Base-by-base conservation (phyloP, 179 eudicot genomes). In the Pouteria campechiana region DNA sequence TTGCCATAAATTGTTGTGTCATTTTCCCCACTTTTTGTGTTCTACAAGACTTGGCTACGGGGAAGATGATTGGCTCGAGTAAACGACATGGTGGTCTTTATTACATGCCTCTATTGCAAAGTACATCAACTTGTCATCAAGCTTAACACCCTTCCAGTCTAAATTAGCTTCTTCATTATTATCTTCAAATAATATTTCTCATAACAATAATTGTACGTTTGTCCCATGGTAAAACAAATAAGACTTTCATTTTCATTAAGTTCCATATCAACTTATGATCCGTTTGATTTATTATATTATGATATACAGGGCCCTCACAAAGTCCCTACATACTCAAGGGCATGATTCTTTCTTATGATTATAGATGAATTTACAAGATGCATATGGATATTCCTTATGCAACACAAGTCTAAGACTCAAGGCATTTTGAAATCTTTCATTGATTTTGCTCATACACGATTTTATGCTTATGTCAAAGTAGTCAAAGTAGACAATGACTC, bases 361-460 rank as follows among this genome's bases (percentile, higher is more conserved):
- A 49, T 37, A 2, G 46, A 55, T 36, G 52, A 55, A 24, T 53
- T 41, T 42, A 41, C 27, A 8, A 23, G 43, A 27, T 50, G 35
- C 27, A 32, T 34, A n/a, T 45, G 46, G 57, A 22, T 31, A 14
- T 48, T 34, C 17, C 54, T 48, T 48, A 35, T 35, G 57, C 19
- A 32, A 16, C 18, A 44, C 6, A 54, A 54, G 14, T 43, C 25
- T 25, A 37, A 44, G 14, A 54, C 50, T 10, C 28, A 34, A 33
- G 9, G 17, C 6, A 6, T 33, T 16, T 17, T 43, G 3, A 4
- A 43, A 17, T 18, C 18, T 5, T 54, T 43, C 12, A 33, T 42
- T 8, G 14, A 13, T 2, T 52, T 32, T 42, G 12, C 37, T 13
- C 0, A 17, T 0, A 38, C 5, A 2, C 38, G 40, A 38, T 50